A percentile compares a stretch with the other conserved stretches of the same genome.
These are phyloP conservation scores for Pelargonium australe DNA, from an alignment of 441 rosid genomes.

Conservation along the genomic window DNA sequence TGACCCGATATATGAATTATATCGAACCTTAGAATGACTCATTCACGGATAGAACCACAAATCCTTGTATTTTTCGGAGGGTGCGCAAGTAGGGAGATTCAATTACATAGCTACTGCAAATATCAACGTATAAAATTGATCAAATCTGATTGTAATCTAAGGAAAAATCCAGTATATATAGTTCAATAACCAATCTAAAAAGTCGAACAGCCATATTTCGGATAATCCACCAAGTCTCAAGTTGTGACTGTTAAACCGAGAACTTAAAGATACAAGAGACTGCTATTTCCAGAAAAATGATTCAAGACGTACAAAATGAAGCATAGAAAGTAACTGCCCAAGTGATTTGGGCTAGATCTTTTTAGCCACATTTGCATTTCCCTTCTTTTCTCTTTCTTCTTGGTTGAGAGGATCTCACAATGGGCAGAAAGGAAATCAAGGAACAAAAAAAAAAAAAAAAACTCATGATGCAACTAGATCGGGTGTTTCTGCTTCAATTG, in stretches of 20 bases:
- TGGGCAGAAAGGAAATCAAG: conserved; percentile 19
- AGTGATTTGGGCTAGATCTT: neutral
- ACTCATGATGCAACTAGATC: conserved; percentile 71
- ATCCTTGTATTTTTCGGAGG: too few relatives aligned
- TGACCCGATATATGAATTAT: too few relatives aligned
- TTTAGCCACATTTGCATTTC: too few relatives aligned
- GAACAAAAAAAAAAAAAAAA: neutral
- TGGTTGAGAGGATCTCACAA: neutral
- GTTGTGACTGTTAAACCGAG: neutral
- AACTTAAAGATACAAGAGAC: neutral
- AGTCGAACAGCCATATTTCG: neutral
- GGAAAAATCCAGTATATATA: neutral
- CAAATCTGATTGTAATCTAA: neutral
- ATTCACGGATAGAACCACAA: too few relatives aligned
- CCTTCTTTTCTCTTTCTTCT: too few relatives aligned
- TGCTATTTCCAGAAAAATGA: conserved; percentile 4
- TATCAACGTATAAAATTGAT: neutral
- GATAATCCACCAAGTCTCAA: neutral
- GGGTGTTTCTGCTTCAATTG: conserved; percentile 92
- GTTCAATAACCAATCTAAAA: neutral
- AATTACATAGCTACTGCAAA: too few relatives aligned
- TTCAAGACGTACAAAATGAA: conserved; percentile 1
- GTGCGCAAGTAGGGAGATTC: too few relatives aligned
- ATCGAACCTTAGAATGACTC: too few relatives aligned
- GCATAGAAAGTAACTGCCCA: conserved; percentile 6